Percentiles rank a stretch among this genome's conserved stretches.
These are phyloP conservation scores for Aegilops sharonensis DNA, from an alignment of 176 grass and related monocot species.

Conservation along the genomic window DNA sequence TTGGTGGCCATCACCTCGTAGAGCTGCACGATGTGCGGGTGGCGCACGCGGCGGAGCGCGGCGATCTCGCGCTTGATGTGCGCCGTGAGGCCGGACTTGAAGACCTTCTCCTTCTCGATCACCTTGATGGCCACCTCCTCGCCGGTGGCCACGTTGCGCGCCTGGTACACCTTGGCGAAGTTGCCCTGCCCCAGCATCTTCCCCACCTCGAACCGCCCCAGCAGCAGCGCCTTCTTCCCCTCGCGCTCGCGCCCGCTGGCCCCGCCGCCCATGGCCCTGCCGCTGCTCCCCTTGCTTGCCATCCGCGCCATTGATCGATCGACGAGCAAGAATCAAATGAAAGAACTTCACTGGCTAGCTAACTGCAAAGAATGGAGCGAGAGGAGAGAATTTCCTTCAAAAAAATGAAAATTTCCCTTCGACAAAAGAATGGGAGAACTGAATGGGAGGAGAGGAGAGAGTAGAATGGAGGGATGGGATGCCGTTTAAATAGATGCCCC, in stretches of 20 bases:
- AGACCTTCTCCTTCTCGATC: conserved; percentile 90
- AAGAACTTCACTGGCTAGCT: background rate
- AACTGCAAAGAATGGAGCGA: background rate
- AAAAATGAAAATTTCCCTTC: background rate
- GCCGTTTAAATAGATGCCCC: conserved; percentile 27
- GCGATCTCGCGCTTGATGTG: conserved; percentile 98
- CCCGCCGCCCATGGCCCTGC: background rate
- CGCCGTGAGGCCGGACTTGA: conserved; percentile 60
- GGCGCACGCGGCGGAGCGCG: conserved; percentile 80
- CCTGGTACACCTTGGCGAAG: conserved; percentile 96
- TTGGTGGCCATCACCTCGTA: conserved; percentile 98
- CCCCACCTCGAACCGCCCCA: conserved; percentile 82
- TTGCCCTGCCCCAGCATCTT: conserved; percentile 80
- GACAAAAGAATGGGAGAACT: background rate
- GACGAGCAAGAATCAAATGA: background rate
- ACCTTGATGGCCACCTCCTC: conserved; percentile 89
- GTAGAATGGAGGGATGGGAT: background rate
- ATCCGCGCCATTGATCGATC: conserved; percentile 27
- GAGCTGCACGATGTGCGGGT: conserved; percentile 93
- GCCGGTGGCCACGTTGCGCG: conserved; percentile 58
- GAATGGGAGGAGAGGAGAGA: conserved; percentile 22
- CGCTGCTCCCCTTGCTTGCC: conserved; percentile 29
- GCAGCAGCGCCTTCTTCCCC: conserved; percentile 61
- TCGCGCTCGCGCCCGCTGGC: background rate
- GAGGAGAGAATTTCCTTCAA: background rate